Base-by-base conservation (phyloP, 75 land plant species). In the Sequoiadendron giganteum region DNA sequence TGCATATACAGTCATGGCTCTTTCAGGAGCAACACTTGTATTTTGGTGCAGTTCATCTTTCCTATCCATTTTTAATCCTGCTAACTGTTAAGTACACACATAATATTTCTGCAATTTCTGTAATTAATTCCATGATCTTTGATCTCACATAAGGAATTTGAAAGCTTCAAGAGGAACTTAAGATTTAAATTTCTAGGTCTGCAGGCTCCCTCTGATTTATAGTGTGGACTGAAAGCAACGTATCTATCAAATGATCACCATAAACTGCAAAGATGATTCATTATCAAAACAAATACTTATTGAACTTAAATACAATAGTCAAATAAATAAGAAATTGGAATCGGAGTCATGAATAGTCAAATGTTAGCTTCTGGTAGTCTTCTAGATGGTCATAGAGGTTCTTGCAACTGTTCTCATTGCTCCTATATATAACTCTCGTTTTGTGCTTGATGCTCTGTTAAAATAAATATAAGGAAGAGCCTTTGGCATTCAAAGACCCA, bases 11-110 rank as follows among this genome's bases (percentile, higher is more conserved):
- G 95, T 98, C 30, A 95, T 98, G 97, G 93, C 95, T 77, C 84
- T 97, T 13, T 97, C 99, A 56, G 99, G 96, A 58, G 93, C 97
- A 76, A 97, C 99, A 72, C 96, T 98, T 90, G 83, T 89, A 14
- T 98, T 98, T 39, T 98, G 99, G 99, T 97, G 86, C 52, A 90
- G 39, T 30, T 82, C 65, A 52, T 39, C 87, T 87, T 49, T 86
- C 43, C 45, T n/a, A n/a, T 40, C 25, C 3, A 43, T 73, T 75
- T 21, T 86, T 21, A 30, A 72, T 28, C 36, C 10, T 28, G n/a
- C 30, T 30, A 30, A 72, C 10, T 28, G n/a, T 10, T 30, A 72
- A 72, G 30, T 1, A n/a, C 34, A 30, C 30, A 13, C 76, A 28
- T 30, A n/a, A 3, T 1, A 72, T 72, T 72, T 72, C 9, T 75